Percentiles rank a stretch among this genome's conserved stretches.
phyloP scores from a whole-genome alignment of 83 land plant genomes.

The Picea abies region DNA sequence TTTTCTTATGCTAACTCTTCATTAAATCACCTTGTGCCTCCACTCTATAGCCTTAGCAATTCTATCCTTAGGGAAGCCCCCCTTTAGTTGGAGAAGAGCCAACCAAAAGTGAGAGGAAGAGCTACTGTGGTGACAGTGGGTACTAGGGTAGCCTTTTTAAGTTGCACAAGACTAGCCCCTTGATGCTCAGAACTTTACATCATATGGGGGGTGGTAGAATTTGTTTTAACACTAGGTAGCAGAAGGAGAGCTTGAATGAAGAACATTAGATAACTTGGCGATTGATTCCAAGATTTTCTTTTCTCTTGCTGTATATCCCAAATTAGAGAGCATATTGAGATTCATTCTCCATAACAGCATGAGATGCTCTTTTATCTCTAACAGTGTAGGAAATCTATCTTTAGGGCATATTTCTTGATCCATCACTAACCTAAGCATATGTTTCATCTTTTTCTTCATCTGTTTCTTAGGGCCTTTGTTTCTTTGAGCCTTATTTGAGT shows the following conservation, averaged over 20 bases:
- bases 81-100: too few relatives aligned
- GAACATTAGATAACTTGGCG: conserved; percentile 52
- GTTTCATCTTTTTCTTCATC: neutral
- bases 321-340: conserved; percentile 64
- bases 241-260: conserved; percentile 82
- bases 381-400: conserved; percentile 31
- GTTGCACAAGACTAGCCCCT: too few relatives aligned
- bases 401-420: conserved; percentile 19
- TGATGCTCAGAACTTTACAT: too few relatives aligned
- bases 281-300: conserved; percentile 2
- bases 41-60: too few relatives aligned
- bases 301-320: conserved; percentile 55
- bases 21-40: too few relatives aligned
- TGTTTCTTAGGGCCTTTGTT: neutral
- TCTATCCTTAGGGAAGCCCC: too few relatives aligned
- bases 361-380: conserved; percentile 53
- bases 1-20: too few relatives aligned
- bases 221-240: conserved; percentile 48
- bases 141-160: too few relatives aligned
- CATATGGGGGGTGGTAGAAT: too few relatives aligned
- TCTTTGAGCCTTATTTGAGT: neutral
- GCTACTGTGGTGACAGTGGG: too few relatives aligned
- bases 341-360: conserved; percentile 72
- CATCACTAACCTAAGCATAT: conserved; percentile 16
- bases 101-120: too few relatives aligned